Percentiles rank a stretch among this genome's conserved stretches.
phyloP scores from a whole-genome alignment of 768 basidiomycete species.

The Psilocybe cubensis region DNA sequence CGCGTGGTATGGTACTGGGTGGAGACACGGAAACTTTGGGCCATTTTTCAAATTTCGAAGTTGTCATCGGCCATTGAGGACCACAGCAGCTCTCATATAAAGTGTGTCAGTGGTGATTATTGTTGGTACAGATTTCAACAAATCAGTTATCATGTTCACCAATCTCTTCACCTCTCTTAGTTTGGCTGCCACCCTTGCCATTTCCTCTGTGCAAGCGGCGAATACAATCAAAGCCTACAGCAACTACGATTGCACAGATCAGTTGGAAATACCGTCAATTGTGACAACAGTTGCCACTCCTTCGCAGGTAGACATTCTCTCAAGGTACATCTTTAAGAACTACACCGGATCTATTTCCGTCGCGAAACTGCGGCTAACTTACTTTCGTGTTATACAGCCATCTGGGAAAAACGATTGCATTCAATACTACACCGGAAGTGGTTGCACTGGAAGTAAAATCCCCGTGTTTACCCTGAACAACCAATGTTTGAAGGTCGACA shows the following conservation, averaged over 20 bases:
- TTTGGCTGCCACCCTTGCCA: background rate
- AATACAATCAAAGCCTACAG: background rate
- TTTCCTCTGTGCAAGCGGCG: background rate
- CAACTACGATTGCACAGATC: background rate
- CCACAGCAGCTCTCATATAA: background rate
- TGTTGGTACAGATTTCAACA: background rate
- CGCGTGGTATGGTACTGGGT: background rate
- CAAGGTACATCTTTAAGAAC: too few relatives aligned
- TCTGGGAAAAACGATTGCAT: background rate
- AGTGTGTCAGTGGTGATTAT: background rate
- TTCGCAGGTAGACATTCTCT: background rate
- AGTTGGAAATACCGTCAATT: background rate
- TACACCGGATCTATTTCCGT: too few relatives aligned
- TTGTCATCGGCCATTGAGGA: background rate
- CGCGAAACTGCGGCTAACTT: background rate
- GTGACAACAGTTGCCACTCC: background rate
- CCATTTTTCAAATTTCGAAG: background rate
- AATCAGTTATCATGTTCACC: background rate
- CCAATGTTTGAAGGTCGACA: background rate
- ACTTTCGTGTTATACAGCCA: background rate
- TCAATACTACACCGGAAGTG: background rate
- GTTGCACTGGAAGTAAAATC: background rate
- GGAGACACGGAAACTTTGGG: background rate
- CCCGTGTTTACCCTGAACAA: background rate
- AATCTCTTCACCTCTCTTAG: background rate